Conservation (phyloP, 2,329 filamentous ascomycete genomes). For the Fusarium avenaceum region DNA sequence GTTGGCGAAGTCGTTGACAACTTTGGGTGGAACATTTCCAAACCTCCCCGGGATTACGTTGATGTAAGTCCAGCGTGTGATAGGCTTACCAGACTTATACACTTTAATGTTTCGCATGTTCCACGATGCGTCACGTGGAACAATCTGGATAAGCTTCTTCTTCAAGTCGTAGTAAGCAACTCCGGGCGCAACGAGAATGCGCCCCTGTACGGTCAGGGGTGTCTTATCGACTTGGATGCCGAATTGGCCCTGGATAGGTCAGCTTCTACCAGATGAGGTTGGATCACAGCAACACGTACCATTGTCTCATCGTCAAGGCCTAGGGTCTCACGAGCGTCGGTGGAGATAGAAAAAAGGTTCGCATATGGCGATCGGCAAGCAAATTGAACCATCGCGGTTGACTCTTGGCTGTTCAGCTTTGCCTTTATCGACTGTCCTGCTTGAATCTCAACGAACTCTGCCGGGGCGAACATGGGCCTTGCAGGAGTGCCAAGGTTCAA, state of each 20-base stretch:
- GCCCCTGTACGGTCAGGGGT: conserved; percentile 79
- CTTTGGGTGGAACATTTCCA: conserved; percentile 22
- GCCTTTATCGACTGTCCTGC: conserved; percentile 74
- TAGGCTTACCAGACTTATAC: conserved; percentile 59
- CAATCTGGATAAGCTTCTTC: conserved; percentile 46
- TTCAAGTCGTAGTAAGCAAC: conserved; percentile 67
- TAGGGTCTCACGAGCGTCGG: conserved; percentile 68
- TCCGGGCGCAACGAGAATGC: conserved; percentile 72
- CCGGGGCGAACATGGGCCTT: conserved; percentile 74
- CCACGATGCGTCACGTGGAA: conserved; percentile 72
- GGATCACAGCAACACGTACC: conserved; percentile 16
- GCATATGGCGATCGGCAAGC: conserved; percentile 75
- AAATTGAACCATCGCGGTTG: conserved; percentile 77
- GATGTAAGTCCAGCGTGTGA: conserved; percentile 66
- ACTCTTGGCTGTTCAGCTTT: conserved; percentile 72
- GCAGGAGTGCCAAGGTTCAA: conserved; percentile 73
- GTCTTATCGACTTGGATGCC: conserved; percentile 71
- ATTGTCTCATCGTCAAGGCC: conserved; percentile 66
- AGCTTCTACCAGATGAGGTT: conserved; percentile 12
- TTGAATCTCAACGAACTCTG: conserved; percentile 73
- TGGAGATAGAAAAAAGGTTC: conserved; percentile 77
- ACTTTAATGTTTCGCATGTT: conserved; percentile 74
- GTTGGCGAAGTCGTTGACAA: conserved; percentile 53
- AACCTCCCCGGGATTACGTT: conserved; percentile 51
- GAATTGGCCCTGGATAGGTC: conserved; percentile 61